Conservation (phyloP, 495 filamentous ascomycete species). For the Neurospora sublineolata region DNA sequence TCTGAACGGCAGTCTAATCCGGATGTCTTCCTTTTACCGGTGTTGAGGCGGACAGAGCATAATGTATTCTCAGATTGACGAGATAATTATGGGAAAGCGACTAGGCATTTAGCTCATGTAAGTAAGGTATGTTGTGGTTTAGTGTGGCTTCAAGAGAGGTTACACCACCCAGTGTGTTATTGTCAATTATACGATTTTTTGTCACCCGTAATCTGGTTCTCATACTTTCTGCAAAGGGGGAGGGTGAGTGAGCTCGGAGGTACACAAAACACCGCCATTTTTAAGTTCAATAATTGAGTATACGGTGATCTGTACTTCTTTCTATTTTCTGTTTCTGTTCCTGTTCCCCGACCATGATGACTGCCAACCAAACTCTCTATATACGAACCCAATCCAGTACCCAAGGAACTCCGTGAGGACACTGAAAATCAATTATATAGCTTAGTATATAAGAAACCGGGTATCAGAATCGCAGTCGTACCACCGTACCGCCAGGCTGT, state of each 20-base stretch:
- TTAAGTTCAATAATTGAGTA: neutral
- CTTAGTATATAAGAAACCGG: neutral
- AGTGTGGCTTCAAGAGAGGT: neutral
- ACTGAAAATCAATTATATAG: neutral
- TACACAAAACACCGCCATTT: no score
- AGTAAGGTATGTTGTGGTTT: neutral
- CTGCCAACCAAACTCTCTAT: neutral
- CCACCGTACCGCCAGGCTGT: neutral
- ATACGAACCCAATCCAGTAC: neutral
- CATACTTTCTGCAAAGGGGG: no score
- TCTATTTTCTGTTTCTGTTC: neutral
- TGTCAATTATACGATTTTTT: no score
- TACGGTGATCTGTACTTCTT: neutral
- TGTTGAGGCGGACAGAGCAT: neutral
- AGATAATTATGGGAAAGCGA: neutral
- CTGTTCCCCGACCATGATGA: neutral
- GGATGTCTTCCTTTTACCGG: no score
- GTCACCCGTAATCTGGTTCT: no score
- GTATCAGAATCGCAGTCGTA: neutral
- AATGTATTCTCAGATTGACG: neutral
- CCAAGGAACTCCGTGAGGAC: neutral
- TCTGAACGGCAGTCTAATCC: no score
- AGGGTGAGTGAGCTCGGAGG: no score
- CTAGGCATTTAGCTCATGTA: neutral
- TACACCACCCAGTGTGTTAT: neutral